Evolutionary conservation across 2,329 filamentous ascomycete species (phyloP), one percentile per base, ranked within the genome.

Genomic region (Colletotrichum graminicola): DNA sequence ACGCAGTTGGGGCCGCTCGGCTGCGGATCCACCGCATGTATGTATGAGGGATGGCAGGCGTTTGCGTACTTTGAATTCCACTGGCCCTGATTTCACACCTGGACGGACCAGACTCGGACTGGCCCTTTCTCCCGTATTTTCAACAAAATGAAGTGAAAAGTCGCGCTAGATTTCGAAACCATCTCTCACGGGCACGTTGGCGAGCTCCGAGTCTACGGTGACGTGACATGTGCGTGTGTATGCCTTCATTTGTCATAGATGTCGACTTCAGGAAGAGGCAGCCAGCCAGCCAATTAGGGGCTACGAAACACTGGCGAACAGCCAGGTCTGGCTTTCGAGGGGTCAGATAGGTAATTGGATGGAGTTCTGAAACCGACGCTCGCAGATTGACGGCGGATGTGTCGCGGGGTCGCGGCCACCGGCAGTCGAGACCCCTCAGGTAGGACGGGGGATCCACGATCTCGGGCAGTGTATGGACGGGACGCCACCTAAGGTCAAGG

Each of bases 21-120:
- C 71, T 73, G 74, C 75, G 74, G 76, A 77, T 73, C 51, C 51
- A 73, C 72, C 72, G 57, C 54, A 69, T 73, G 72, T 70, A 73
- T 73, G 72, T 73, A 73, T 73, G 72, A 73, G 62, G 70, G 70
- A 72, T 73, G 72, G 69, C 65, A 72, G 71, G 72, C 72, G 72
- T 73, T 73, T 71, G 69, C 66, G 64, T 73, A 73, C 65, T 70
- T 73, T 67, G 70, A 68, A 73, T 73, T 73, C 60, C 71, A 65
- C 61, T 71, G 66, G 70, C 66, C 66, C 34, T 72, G 62, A 61
- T 61, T 66, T 23, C 39, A 56, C 43, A 54, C 34, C 18, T 39
- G 12, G 23, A 32, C 36, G 52, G 63, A 7, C 34, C 11, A 36
- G 34, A 10, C 8, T 36, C 29, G 11, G 34, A 32, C 23, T 39